Evolutionary conservation across 345 rosid genomes (phyloP).

Genomic region (Linum trigynum): DNA sequence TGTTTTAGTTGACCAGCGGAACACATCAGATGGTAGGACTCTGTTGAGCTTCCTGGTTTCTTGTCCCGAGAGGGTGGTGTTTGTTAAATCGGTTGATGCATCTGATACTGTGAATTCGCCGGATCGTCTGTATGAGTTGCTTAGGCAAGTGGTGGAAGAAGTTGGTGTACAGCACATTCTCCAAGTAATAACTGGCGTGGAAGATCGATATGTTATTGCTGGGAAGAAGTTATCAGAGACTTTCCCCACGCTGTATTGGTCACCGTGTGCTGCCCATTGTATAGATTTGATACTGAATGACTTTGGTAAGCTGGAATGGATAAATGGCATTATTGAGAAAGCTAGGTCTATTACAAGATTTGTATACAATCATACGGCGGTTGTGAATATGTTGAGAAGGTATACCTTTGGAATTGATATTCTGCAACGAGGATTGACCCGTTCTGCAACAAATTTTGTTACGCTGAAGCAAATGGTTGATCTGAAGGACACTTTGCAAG

Average conservation of each 20-base stretch:
- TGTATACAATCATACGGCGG: conserved; percentile 11
- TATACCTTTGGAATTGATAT: neutral
- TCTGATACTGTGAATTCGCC: conserved; percentile 18
- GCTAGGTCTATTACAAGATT: conserved; percentile 24
- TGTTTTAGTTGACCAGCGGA: conserved; percentile 20
- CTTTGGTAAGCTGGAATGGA: conserved; percentile 16
- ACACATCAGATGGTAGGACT: conserved; percentile 11
- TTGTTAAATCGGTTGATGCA: conserved; percentile 22
- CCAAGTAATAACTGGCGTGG: conserved; percentile 21
- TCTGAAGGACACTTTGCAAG: neutral
- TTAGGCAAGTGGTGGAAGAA: conserved; percentile 18
- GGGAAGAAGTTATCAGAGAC: conserved; percentile 13
- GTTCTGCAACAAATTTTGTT: neutral
- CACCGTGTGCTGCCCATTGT: conserved; percentile 25
- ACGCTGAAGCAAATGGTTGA: neutral
- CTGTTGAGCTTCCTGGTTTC: conserved; percentile 19
- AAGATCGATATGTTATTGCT: conserved; percentile 11
- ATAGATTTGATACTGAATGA: conserved; percentile 19
- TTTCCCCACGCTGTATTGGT: conserved; percentile 18
- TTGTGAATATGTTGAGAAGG: neutral
- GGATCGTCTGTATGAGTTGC: conserved; percentile 16
- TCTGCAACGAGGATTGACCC: conserved; percentile 1
- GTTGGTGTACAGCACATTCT: conserved; percentile 17
- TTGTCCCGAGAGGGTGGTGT: conserved; percentile 16
- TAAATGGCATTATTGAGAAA: conserved; percentile 10